Base-by-base conservation (phyloP, 352 stramenopile genomes). In the Pythium phragmitis region DNA sequence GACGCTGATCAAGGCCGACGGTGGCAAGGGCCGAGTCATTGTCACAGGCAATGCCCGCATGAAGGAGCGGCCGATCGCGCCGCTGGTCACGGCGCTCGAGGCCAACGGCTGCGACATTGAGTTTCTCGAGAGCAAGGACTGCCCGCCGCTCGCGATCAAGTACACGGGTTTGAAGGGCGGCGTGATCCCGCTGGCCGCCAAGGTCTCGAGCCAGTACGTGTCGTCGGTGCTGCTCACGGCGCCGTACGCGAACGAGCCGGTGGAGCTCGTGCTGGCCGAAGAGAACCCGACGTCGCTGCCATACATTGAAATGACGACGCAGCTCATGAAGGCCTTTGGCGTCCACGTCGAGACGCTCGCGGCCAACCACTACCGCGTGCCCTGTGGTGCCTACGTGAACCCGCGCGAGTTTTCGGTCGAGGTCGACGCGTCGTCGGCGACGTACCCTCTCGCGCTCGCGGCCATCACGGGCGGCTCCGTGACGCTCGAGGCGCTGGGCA, bases 321-420 rank as follows among this genome's bases (percentile, higher is more conserved):
- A 98, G 58, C 76, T 99, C 3, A 99, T 99, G 96, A 83, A 96
- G 63, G 89, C 96, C 55, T 99, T 99, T 74, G 97, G 96, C 46
- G 92, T 98, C 23, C 65, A 85, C 16, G 95, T 99, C 9, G 76
- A 97, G 62, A 97, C 97, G n/a, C 67, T 92, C 49, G 82, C 81
- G 23, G 69, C 80, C 39, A 94, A 94, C 66, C 78, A 76, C 53
- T 92, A 91, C 69, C 72, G 76, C 56, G 76, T 92, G n/a, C 81
- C 82, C 2, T 86, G 74, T 33, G 80, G 82, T n/a, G 74, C 82
- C 28, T 94, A 94, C 67, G 55, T 73, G 60, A 94, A 94, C 64
- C 82, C 82, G 7, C 52, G 67, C 19, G 74, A 83, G 46, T 79
- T 91, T 19, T 85, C 77, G 43, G 75, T 99, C 33, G 96, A 99